Conservation (phyloP, 495 filamentous ascomycete genomes). For the Trichoderma virens region DNA sequence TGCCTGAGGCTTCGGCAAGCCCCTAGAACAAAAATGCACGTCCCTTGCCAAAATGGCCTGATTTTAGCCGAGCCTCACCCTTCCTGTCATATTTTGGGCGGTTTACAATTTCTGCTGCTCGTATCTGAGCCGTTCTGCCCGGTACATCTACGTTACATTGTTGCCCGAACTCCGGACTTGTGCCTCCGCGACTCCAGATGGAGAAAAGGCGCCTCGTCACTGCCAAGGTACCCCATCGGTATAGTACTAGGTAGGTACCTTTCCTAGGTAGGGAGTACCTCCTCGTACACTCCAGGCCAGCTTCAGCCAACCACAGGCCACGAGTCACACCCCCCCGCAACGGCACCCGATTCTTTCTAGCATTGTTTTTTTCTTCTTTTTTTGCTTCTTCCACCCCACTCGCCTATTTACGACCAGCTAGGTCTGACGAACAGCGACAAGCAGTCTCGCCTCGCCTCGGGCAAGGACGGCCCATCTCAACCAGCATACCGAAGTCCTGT, state of each 20-base stretch:
- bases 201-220: background rate
- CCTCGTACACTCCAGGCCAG: no score
- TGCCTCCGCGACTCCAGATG: background rate
- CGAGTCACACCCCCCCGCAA: background rate
- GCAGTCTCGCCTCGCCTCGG: conserved; percentile 5
- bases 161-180: background rate
- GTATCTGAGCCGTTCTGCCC: background rate
- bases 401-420: background rate
- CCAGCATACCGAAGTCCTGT: background rate
- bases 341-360: background rate
- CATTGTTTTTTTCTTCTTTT: background rate
- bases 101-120: background rate
- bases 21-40: background rate
- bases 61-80: background rate
- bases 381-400: conserved; percentile 5
- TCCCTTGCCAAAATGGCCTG: background rate
- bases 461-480: background rate
- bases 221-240: no score
- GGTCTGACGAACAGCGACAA: background rate
- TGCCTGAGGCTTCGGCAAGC: background rate
- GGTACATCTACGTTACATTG: no score
- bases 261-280: no score
- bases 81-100: background rate
- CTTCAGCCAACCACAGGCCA: conserved; percentile 2
- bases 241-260: no score